Percentiles rank a stretch among this genome's conserved stretches.
These are phyloP conservation scores for Fusarium hostae DNA, from an alignment of 2,329 filamentous ascomycete genomes.

Conservation along the genomic window DNA sequence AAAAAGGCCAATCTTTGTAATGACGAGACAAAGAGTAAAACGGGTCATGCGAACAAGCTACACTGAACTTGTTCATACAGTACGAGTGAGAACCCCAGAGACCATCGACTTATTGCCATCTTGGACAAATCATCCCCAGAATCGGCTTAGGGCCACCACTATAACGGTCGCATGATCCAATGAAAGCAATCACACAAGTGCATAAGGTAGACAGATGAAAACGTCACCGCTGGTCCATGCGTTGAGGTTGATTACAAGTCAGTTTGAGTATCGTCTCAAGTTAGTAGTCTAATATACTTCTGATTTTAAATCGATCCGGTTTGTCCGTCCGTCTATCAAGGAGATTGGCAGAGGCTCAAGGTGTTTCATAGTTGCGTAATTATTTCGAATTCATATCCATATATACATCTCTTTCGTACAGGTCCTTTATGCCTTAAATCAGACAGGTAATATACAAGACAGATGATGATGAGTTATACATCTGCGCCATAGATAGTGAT, in stretches of 20 bases:
- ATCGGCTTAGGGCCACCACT: conserved; percentile 20
- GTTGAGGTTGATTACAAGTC: background rate
- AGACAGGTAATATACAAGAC: conserved; percentile 16
- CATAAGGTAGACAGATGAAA: conserved; percentile 9
- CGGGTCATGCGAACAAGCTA: background rate
- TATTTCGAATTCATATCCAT: background rate
- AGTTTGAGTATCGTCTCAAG: background rate
- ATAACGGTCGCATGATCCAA: conserved; percentile 30
- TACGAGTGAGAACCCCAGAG: conserved; percentile 8
- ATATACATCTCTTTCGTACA: background rate
- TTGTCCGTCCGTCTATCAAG: background rate
- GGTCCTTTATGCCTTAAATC: background rate
- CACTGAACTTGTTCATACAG: background rate
- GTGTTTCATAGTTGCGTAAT: background rate
- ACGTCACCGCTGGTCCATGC: conserved; percentile 22
- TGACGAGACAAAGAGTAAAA: background rate
- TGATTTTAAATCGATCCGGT: background rate
- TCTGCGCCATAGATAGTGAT: conserved; percentile 12
- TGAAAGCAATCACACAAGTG: conserved; percentile 4
- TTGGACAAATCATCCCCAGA: conserved; percentile 9
- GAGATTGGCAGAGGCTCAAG: background rate
- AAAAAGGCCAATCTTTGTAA: background rate
- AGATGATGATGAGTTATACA: conserved; percentile 13
- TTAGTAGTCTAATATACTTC: background rate
- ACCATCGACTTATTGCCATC: background rate